These are phyloP conservation scores for Teratosphaeria destructans DNA, from an alignment of 2,329 filamentous ascomycete genomes.

Conservation along the genomic window DNA sequence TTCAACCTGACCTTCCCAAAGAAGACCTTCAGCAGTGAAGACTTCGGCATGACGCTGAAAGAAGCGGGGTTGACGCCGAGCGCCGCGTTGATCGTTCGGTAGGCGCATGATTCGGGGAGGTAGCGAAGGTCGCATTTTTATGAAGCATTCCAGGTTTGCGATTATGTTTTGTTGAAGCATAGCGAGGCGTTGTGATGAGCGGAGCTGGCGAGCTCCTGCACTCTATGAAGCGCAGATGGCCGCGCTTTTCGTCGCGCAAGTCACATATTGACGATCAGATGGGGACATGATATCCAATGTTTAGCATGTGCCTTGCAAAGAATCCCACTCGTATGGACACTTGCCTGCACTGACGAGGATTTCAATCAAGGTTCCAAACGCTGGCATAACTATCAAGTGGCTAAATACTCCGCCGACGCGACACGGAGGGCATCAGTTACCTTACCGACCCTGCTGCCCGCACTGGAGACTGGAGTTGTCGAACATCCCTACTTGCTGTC, in stretches of 20 bases:
- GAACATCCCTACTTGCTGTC: too few species aligned
- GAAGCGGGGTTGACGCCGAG: slow-evolving; percentile 86
- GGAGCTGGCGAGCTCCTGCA: not conserved
- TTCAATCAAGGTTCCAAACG: not conserved
- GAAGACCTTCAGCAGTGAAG: slow-evolving; percentile 60
- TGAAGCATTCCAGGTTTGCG: not conserved
- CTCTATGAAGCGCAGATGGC: not conserved
- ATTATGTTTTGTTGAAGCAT: not conserved
- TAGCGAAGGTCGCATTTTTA: not conserved
- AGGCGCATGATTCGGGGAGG: not conserved
- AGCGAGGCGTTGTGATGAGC: not conserved
- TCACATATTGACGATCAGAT: not conserved
- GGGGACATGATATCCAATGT: not conserved
- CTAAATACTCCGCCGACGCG: too few species aligned
- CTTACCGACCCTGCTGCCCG: too few species aligned
- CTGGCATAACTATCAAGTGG: too few species aligned
- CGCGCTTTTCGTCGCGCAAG: not conserved
- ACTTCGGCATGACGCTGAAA: slow-evolving; percentile 84
- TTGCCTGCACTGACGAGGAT: not conserved
- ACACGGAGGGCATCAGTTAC: too few species aligned
- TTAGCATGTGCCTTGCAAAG: too few species aligned
- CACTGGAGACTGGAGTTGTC: too few species aligned
- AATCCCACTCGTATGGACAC: too few species aligned
- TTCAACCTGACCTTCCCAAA: slow-evolving; percentile 82
- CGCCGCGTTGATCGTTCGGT: slow-evolving; percentile 69